Conservation (phyloP, 2,329 filamentous ascomycete species). For the Aspergillus viridinutans region DNA sequence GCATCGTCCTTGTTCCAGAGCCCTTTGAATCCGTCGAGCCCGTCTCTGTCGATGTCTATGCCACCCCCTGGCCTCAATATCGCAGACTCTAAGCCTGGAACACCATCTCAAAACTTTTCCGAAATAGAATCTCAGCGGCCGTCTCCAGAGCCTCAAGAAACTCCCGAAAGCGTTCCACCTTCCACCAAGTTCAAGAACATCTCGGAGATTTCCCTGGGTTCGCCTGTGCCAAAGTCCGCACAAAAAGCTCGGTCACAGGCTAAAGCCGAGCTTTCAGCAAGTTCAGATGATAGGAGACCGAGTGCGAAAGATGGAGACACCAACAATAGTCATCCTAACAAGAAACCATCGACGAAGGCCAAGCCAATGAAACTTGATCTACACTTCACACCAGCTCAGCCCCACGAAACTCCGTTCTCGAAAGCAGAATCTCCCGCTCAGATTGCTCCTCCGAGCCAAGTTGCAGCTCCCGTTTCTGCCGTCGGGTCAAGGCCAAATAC, state of each 20-base stretch:
- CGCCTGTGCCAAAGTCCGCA: constrained; percentile 34
- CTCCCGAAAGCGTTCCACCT: constrained; percentile 15
- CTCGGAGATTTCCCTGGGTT: constrained; percentile 39
- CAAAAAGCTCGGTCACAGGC: constrained; percentile 23
- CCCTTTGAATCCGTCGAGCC: constrained; percentile 27
- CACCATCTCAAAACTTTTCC: constrained; percentile 24
- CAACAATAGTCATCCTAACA: constrained; percentile 2
- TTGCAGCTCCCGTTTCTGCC: constrained; percentile 29
- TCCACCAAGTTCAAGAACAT: constrained; percentile 26
- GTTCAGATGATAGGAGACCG: constrained; percentile 15
- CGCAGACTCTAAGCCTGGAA: constrained; percentile 23
- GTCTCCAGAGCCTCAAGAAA: constrained; percentile 25
- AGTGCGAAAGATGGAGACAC: constrained; percentile 7
- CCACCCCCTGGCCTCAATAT: constrained; percentile 26
- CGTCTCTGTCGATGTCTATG: constrained; percentile 24
- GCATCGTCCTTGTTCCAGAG: constrained; percentile 32
- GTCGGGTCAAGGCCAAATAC: constrained; percentile 48
- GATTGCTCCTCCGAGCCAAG: constrained; percentile 16
- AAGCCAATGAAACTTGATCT: constrained; percentile 35
- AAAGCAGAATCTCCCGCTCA: constrained; percentile 24
- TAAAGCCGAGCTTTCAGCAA: constrained; percentile 17
- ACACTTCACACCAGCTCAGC: constrained; percentile 17
- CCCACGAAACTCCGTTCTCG: constrained; percentile 13
- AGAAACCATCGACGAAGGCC: constrained; percentile 16
- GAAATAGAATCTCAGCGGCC: constrained; percentile 21